Evolutionary conservation across 352 stramenopile species (phyloP).

Genomic region (Pythium brassicae): DNA sequence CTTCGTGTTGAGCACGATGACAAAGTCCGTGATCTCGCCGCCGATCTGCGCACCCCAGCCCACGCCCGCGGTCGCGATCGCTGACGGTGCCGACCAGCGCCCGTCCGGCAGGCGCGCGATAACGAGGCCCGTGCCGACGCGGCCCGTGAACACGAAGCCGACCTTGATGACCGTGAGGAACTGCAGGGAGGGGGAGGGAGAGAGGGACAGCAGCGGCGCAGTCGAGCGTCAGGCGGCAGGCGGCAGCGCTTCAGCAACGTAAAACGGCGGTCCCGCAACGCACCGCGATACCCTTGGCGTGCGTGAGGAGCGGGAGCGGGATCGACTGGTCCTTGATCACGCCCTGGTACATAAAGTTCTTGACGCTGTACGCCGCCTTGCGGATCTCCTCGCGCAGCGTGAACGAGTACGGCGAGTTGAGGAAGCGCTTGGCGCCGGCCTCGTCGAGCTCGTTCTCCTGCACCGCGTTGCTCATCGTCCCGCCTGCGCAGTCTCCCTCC

Average conservation of each 20-base stretch:
- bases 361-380: conserved; percentile 91
- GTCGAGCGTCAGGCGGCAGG: not conserved
- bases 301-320: conserved; percentile 80
- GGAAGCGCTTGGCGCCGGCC: conserved; percentile 56
- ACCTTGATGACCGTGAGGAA: conserved; percentile 93
- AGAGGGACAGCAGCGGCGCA: not conserved
- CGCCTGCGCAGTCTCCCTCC: conserved; percentile 20
- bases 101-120: conserved; percentile 89
- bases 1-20: conserved; percentile 93
- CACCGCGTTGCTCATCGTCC: conserved; percentile 78
- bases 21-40: conserved; percentile 91
- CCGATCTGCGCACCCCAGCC: conserved; percentile 91
- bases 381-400: conserved; percentile 90
- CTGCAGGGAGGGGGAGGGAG: conserved; percentile 20
- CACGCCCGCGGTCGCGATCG: conserved; percentile 89
- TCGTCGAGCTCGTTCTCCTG: conserved; percentile 70
- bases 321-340: conserved; percentile 90
- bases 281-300: conserved; percentile 88
- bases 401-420: conserved; percentile 86
- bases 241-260: not conserved
- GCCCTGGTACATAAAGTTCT: conserved; percentile 89
- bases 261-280: no score
- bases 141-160: conserved; percentile 81
- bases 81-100: conserved; percentile 94
- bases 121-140: conserved; percentile 91